Base-by-base conservation (phyloP, 345 rosid species). In the Populus ilicifolia region DNA sequence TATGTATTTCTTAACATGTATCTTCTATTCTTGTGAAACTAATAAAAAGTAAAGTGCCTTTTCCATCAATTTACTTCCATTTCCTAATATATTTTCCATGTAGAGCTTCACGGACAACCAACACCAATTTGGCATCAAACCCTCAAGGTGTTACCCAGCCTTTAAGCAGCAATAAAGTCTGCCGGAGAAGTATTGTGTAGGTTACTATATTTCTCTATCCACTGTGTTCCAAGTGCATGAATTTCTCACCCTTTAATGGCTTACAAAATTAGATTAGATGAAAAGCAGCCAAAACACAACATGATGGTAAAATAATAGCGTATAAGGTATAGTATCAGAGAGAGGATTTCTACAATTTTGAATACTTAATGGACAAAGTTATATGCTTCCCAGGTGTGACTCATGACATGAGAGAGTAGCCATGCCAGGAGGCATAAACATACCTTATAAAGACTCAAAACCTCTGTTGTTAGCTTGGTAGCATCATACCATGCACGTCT, bases 401-500 rank as follows among this genome's bases (percentile, higher is more conserved):
- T 46, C 13, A 4, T 27, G 20, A 38, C 8, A 17, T 35, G 14
- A 30, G 39, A 35, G 44, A 30, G 4, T 9, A 4, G 29, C n/a
- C 33, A 70, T 5, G 33, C 36, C 7, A 23, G 35, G 21, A 38
- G 69, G 33, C 27, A 25, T 52, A 54, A 73, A 54, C 71, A 75
- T 85, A 94, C 98, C 94, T 93, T 95, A 77, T 95, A 93, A 72
- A 93, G 89, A 85, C 85, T 93, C 82, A 95, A 84, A 72, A 91
- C 90, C 71, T 95, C 98, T 63, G 96, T 66, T 35, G 98, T 91
- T 77, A 93, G 81, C 87, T 93, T 92, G 77, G 92, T 77, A 61
- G 93, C 88, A 82, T 95, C 97, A 82, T 93, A 89, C 99, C 99
- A 95, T 50, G 99, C 97, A 56, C 94, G 91, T 38, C 94, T 91